These are phyloP conservation scores for Populus hybrid DNA, from an alignment of 441 rosid genomes.

Conservation along the genomic window DNA sequence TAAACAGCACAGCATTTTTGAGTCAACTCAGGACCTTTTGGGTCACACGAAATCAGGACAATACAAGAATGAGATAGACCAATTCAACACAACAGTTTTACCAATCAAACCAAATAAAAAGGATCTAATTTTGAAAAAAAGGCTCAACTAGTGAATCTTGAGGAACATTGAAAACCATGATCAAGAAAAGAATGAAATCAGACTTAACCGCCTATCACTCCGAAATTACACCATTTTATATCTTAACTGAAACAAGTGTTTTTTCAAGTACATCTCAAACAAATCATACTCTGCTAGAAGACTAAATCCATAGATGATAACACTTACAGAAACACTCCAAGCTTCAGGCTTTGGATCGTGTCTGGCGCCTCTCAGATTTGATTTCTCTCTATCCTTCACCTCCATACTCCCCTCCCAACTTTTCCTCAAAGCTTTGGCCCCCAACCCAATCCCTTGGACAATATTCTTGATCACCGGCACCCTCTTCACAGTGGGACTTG, in stretches of 20 bases:
- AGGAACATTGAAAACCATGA: constrained; percentile 12
- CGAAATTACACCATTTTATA: neutral
- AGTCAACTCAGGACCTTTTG: constrained; percentile 1
- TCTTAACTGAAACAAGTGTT: neutral
- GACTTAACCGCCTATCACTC: constrained; percentile 3
- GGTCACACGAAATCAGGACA: neutral
- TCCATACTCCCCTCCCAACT: constrained; percentile 96
- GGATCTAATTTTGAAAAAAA: neutral
- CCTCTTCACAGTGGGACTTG: constrained; percentile 51
- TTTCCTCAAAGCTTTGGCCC: constrained; percentile 87
- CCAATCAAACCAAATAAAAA: neutral
- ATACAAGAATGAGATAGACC: neutral
- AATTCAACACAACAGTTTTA: constrained; percentile 1
- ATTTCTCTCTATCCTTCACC: constrained; percentile 47
- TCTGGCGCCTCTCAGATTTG: constrained; percentile 42
- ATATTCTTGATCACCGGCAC: constrained; percentile 56
- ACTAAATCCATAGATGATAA: neutral
- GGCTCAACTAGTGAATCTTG: neutral
- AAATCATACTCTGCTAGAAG: neutral
- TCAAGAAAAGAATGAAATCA: neutral
- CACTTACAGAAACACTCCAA: constrained; percentile 64
- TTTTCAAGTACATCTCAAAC: constrained; percentile 3
- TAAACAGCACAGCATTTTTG: neutral
- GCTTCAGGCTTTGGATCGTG: constrained; percentile 50
- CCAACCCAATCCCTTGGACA: constrained; percentile 73